Evolutionary conservation across 1,139 yeast genomes (phyloP).

Genomic region (Lodderomyces theae): DNA sequence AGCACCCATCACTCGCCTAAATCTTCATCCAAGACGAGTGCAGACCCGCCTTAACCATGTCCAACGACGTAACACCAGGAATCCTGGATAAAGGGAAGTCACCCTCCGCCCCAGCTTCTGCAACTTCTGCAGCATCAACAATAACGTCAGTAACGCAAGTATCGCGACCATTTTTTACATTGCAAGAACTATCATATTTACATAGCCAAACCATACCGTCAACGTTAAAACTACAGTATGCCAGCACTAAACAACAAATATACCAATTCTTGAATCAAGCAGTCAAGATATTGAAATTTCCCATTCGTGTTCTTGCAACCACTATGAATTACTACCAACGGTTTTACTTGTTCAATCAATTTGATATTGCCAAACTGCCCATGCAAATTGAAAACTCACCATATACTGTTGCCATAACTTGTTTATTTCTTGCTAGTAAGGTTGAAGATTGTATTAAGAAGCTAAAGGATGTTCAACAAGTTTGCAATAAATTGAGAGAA

Average conservation of each 20-base stretch:
- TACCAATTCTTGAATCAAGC: conserved; percentile 55
- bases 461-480: conserved; percentile 54
- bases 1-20: no score
- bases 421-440: conserved; percentile 78
- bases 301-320: conserved; percentile 62
- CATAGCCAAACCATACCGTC: conserved; percentile 55
- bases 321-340: conserved; percentile 73
- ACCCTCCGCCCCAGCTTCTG: background rate
- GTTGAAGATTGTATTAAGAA: conserved; percentile 89
- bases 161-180: conserved; percentile 64
- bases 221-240: conserved; percentile 43
- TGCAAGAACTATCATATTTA: conserved; percentile 51
- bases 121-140: conserved; percentile 1
- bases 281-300: conserved; percentile 56
- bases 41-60: conserved; percentile 4
- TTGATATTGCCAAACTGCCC: conserved; percentile 33
- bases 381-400: conserved; percentile 30
- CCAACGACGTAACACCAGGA: conserved; percentile 12
- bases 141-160: conserved; percentile 39
- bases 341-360: conserved; percentile 61
- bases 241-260: conserved; percentile 51
- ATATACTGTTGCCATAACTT: conserved; percentile 63
- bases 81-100: conserved; percentile 6
- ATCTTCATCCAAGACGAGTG: no score
- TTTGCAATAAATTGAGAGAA: conserved; percentile 42